Percentiles rank a stretch among this genome's conserved stretches.
phyloP scores from a whole-genome alignment of 768 basidiomycete genomes.

The Panus rudis region DNA sequence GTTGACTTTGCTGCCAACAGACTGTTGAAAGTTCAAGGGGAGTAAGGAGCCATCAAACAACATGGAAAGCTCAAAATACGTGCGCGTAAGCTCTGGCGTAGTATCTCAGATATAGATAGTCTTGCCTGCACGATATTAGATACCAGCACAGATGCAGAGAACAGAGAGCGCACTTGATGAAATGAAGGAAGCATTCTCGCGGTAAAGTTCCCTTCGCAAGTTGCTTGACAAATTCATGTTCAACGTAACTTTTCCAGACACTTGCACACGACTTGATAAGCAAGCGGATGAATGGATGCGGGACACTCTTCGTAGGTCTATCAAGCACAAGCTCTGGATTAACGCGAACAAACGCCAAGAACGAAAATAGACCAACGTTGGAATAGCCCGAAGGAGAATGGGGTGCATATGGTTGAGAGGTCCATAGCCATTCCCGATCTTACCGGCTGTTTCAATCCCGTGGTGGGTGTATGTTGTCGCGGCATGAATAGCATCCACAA shows the following conservation, averaged over 20 bases:
- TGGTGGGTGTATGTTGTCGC: slow-evolving; percentile 68
- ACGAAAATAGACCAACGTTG: slow-evolving; percentile 38
- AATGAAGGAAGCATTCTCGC: slow-evolving; percentile 65
- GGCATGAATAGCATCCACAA: slow-evolving; percentile 47
- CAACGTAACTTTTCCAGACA: slow-evolving; percentile 68
- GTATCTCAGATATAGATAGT: slow-evolving; percentile 76
- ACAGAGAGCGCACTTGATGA: slow-evolving; percentile 57
- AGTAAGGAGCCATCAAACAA: background rate
- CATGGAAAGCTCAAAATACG: slow-evolving; percentile 12
- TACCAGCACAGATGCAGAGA: background rate
- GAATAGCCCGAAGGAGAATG: slow-evolving; percentile 39
- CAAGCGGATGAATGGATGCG: slow-evolving; percentile 60
- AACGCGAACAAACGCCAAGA: background rate
- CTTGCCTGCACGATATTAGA: slow-evolving; percentile 44
- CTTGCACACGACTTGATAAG: slow-evolving; percentile 51
- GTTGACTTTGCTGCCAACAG: slow-evolving; percentile 75
- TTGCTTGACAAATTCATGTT: slow-evolving; percentile 78
- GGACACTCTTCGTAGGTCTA: slow-evolving; percentile 53
- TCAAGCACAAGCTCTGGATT: background rate
- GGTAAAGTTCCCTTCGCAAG: slow-evolving; percentile 69
- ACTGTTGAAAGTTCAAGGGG: slow-evolving; percentile 27
- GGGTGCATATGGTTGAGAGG: slow-evolving; percentile 84
- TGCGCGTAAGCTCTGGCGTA: slow-evolving; percentile 80
- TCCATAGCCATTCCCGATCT: slow-evolving; percentile 70
- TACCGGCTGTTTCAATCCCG: slow-evolving; percentile 62